These are phyloP conservation scores for Tuber indicum DNA, from an alignment of 495 filamentous ascomycete genomes.

Conservation along the genomic window DNA sequence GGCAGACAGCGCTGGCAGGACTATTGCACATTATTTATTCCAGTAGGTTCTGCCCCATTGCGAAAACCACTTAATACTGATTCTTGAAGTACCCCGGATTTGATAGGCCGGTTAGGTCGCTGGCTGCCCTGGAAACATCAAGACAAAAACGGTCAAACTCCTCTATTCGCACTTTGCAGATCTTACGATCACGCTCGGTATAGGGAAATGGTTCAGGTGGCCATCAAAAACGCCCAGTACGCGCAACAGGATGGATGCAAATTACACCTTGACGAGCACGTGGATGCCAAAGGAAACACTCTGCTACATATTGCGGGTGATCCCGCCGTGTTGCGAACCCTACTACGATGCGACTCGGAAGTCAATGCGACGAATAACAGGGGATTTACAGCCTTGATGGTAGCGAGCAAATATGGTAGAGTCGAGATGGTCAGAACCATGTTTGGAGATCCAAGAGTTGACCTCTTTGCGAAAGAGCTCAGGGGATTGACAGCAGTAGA, in stretches of 20 bases:
- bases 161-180: slow-evolving; percentile 85
- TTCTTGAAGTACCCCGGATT: slow-evolving; percentile 53
- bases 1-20: slow-evolving; percentile 79
- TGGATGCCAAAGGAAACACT: slow-evolving; percentile 89
- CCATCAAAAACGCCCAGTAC: slow-evolving; percentile 63
- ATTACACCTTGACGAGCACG: slow-evolving; percentile 85
- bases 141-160: slow-evolving; percentile 95
- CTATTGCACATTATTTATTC: slow-evolving; percentile 93
- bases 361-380: slow-evolving; percentile 96
- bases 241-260: slow-evolving; percentile 70
- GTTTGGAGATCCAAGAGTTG: slow-evolving; percentile 80
- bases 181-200: slow-evolving; percentile 94
- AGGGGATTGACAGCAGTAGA: slow-evolving; percentile 93
- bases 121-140: slow-evolving; percentile 81
- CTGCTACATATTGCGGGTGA: slow-evolving; percentile 89
- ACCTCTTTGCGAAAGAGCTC: slow-evolving; percentile 73
- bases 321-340: slow-evolving; percentile 62
- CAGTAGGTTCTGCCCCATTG: slow-evolving; percentile 45
- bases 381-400: slow-evolving; percentile 92
- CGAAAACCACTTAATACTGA: not conserved
- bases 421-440: slow-evolving; percentile 85
- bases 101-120: slow-evolving; percentile 66
- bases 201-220: slow-evolving; percentile 71
- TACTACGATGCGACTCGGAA: slow-evolving; percentile 80
- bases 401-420: slow-evolving; percentile 96